Base-by-base conservation (phyloP, 2,329 filamentous ascomycete genomes). In the Xylaria sp. region DNA sequence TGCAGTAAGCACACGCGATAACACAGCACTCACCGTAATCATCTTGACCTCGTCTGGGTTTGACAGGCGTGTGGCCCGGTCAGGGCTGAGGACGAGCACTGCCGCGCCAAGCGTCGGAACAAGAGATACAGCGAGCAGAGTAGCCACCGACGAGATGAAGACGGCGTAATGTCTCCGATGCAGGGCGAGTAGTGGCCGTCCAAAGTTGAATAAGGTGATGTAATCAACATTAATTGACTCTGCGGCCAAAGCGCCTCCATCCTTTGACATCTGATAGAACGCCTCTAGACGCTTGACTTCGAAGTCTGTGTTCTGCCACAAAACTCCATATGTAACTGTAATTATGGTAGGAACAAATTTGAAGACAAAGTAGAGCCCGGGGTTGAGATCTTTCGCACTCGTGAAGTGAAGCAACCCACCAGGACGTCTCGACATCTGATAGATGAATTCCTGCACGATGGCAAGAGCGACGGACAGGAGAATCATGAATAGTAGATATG, bases 201-300 rank as follows among this genome's bases (percentile, higher is more conserved):
- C 75, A 70, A 90, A 86, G 69, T 83, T 87, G 77, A 89, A 85
- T 68, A 86, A 83, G 4, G 89, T 91, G 46, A 91, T 82, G 63
- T 92, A 92, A 73, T 92, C 88, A 64, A 91, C 88, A 66, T 92
- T 92, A 70, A 92, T 84, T 0, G 87, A 90, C 71, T 87, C 84
- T 40, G 83, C 84, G 0, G 87, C 88, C 19, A 87, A 75, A 0
- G 88, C 86, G 14, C 88, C 88, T 2, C 80, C 81, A 2, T 82
- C 78, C 65, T 82, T 85, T 2, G 87, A 89, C 52, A 90, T 78
- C 72, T 90, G 87, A 67, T 89, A 88, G 69, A 85, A 90, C 0
- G 87, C 84, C 72, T 90, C 88, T 28, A 89, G 75, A n/a, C 88
- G 82, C 70, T 84, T 86, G 2, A 90, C 86, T 67, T 89, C 87